Conservation (phyloP, 2,329 filamentous ascomycete genomes). For the Diaporthe aspalathi region DNA sequence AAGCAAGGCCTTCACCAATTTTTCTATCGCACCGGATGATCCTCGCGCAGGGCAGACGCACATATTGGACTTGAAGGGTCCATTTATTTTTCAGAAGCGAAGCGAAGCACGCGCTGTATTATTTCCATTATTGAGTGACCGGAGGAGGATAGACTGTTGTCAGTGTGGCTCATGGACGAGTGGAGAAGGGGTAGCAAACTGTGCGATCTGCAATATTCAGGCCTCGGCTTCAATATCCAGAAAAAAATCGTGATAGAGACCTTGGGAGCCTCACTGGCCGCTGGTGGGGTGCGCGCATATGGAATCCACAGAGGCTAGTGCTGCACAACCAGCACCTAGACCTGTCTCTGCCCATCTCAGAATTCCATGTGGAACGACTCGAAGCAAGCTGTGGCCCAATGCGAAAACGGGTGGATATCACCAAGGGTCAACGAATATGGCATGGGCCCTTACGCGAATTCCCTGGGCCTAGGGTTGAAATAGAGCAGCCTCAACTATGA, state of each 20-base stretch:
- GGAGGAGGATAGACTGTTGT: background rate
- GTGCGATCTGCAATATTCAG: background rate
- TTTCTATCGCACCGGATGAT: background rate
- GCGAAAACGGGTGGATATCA: background rate
- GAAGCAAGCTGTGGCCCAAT: too few relatives aligned
- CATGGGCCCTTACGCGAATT: too few relatives aligned
- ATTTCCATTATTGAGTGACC: background rate
- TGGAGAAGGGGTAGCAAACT: background rate
- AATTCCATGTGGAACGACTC: background rate
- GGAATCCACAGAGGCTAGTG: background rate
- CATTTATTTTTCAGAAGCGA: conserved; percentile 2
- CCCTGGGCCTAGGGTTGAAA: background rate
- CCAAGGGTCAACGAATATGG: background rate
- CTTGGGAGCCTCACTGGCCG: background rate
- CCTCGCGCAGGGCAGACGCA: background rate
- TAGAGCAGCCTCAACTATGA: background rate
- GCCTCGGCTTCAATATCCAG: background rate
- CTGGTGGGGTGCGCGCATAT: background rate
- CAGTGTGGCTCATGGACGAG: background rate
- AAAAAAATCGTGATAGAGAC: background rate
- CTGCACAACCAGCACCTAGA: background rate
- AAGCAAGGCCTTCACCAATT: background rate
- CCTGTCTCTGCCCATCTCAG: background rate
- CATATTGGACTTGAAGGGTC: background rate
- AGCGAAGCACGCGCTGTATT: conserved; percentile 1